Base-by-base conservation (phyloP, 768 basidiomycete species). In the Trametes sanguinea region DNA sequence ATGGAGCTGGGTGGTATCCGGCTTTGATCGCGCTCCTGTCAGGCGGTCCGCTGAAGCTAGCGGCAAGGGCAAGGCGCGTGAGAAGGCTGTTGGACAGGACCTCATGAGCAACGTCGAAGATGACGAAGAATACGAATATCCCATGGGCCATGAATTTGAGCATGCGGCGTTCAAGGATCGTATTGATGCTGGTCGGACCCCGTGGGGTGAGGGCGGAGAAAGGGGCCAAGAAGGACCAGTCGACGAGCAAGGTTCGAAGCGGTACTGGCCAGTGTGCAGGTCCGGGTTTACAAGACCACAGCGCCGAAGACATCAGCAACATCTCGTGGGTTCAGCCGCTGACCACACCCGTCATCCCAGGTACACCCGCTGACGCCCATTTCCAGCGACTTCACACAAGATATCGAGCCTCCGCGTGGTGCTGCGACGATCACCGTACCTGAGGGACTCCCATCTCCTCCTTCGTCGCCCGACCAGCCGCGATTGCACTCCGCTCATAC, bases 1-100 rank as follows among this genome's bases (percentile, higher is more conserved):
- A 40, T 90, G 88, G 89, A 66, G 68, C 13, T 90, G 88, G 87
- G 76, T 88, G 8, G 62, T 78, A 3, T 75, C 78, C 4, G 80
- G 80, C 9, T 72, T 55, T 9, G 56, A 56, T 33, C 56, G 62
- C 14, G 43, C 78, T 7, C 71, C 37, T 69, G 64, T 45, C 62
- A 63, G 57, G 65, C 65, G 61, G 72, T 71, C 22, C 37, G 51
- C 47, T 32, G 22, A 42, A 9, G 37, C 32, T 22, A 14, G 17
- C 14, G 47, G 50, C 32, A 40, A 43, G 29, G 43, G 42, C 22
- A 51, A 45, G 57, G 42, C 53, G 51, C 37, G 54, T 5, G 47
- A 39, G n/a, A 35, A 58, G 16, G 33, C 45, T n/a, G n/a, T 17
- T 14, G 50, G 27, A 11, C 42, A 29, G 51, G 51, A 58, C 10